These are phyloP conservation scores for Trichophaea hybrida DNA, from an alignment of 2,329 filamentous ascomycete genomes.

Conservation along the genomic window DNA sequence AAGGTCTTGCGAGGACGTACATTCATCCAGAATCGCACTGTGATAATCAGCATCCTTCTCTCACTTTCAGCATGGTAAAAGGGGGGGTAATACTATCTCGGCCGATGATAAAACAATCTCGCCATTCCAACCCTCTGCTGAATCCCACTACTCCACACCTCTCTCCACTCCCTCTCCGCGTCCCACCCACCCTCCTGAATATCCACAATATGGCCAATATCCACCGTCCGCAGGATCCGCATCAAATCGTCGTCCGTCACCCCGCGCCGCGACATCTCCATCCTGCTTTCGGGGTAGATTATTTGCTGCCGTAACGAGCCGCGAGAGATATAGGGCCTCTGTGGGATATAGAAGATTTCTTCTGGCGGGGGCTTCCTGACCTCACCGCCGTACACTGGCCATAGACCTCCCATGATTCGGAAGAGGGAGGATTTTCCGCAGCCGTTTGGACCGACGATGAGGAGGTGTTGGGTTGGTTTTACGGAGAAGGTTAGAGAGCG, in stretches of 20 bases:
- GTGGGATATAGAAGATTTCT: conserved; percentile 96
- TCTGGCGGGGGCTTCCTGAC: conserved; percentile 83
- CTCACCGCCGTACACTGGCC: conserved; percentile 92
- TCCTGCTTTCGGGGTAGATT: conserved; percentile 81
- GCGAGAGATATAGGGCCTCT: conserved; percentile 81
- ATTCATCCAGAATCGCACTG: conserved; percentile 82
- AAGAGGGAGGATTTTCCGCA: conserved; percentile 95
- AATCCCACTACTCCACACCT: conserved; percentile 78
- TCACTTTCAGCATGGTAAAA: background rate
- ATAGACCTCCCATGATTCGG: conserved; percentile 86
- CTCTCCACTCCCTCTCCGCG: conserved; percentile 89
- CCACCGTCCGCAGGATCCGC: conserved; percentile 60
- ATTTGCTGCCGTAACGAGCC: conserved; percentile 92
- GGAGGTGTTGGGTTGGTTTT: conserved; percentile 70
- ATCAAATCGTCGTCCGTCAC: conserved; percentile 70
- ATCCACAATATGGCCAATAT: conserved; percentile 69
- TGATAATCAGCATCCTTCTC: background rate
- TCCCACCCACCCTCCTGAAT: conserved; percentile 67
- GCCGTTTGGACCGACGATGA: conserved; percentile 92
- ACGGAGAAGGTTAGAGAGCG: conserved; percentile 76
- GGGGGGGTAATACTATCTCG: conserved; percentile 23
- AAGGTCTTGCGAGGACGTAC: conserved; percentile 85
- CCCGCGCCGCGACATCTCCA: conserved; percentile 73
- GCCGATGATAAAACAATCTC: conserved; percentile 34
- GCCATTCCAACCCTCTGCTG: conserved; percentile 98